Conservation (phyloP, 148 eudicot species). For the Fagopyrum tataricum region DNA sequence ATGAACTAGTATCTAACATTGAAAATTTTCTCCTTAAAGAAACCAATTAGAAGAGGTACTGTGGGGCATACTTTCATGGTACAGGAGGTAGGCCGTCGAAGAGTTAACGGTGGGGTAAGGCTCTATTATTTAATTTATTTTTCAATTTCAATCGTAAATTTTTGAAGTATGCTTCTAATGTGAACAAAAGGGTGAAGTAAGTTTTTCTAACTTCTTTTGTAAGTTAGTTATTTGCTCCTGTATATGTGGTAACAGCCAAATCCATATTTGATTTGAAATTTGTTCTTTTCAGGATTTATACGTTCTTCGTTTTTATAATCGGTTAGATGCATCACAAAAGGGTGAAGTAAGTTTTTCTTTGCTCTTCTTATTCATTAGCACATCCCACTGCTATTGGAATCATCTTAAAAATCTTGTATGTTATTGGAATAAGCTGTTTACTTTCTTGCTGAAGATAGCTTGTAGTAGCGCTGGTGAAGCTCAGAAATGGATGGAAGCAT, state of each 20-base stretch:
- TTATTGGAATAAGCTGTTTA: slow-evolving; percentile 20
- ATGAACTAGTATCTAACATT: not conserved
- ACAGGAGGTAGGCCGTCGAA: slow-evolving; percentile 68
- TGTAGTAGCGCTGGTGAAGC: slow-evolving; percentile 85
- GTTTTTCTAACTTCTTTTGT: not conserved
- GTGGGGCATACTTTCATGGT: slow-evolving; percentile 76
- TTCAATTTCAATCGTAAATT: not conserved
- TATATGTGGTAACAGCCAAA: not conserved
- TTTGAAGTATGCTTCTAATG: not conserved
- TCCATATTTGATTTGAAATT: not conserved
- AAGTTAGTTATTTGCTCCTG: not conserved
- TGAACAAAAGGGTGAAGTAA: not conserved
- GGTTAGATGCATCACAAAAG: slow-evolving; percentile 79
- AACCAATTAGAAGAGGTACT: slow-evolving; percentile 77
- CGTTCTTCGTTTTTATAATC: slow-evolving; percentile 88
- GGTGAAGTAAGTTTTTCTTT: slow-evolving; percentile 70
- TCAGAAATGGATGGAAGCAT: slow-evolving; percentile 88
- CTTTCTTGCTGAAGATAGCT: slow-evolving; percentile 72
- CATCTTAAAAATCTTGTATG: no score
- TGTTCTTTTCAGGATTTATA: slow-evolving; percentile 57
- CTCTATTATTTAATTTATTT: slow-evolving; percentile 1
- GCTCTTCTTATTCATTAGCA: not conserved
- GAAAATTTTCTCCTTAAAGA: slow-evolving; percentile 33
- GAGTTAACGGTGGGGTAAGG: slow-evolving; percentile 61
- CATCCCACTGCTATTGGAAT: not conserved